Evolutionary conservation across 768 basidiomycete genomes (phyloP).

Genomic region (Symmetrospora coprosmae): DNA sequence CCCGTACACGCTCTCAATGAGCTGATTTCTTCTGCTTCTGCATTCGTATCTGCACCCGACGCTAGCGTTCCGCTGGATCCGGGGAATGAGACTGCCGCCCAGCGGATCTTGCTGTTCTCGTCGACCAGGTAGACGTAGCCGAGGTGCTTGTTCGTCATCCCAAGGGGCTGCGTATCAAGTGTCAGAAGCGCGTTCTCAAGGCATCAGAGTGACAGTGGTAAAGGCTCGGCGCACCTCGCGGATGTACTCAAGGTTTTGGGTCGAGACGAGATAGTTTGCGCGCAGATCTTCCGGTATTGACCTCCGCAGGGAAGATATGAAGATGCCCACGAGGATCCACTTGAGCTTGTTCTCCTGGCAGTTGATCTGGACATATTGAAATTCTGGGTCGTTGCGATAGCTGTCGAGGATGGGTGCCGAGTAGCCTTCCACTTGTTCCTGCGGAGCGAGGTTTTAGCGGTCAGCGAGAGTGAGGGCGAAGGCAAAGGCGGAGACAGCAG

Average conservation of each 20-base stretch:
- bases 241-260: conserved; percentile 69
- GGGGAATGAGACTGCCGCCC: conserved; percentile 83
- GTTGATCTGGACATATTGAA: conserved; percentile 60
- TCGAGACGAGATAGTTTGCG: conserved; percentile 60
- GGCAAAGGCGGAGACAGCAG: no score
- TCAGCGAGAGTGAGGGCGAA: background rate
- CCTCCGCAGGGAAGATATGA: conserved; percentile 57
- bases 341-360: conserved; percentile 88
- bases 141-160: conserved; percentile 74
- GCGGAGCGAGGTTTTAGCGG: background rate
- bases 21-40: conserved; percentile 6
- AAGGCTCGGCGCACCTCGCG: conserved; percentile 44
- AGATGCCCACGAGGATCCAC: conserved; percentile 72
- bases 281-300: conserved; percentile 53
- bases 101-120: conserved; percentile 65
- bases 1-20: conserved; percentile 4
- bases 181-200: background rate
- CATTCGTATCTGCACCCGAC: background rate
- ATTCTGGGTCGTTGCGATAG: conserved; percentile 43
- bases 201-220: background rate
- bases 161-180: conserved; percentile 44
- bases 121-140: conserved; percentile 89
- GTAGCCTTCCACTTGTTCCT: conserved; percentile 71
- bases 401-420: conserved; percentile 34
- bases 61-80: background rate